Evolutionary conservation across 164 flowering plant species (phyloP).

Genomic region (Piper longum): DNA sequence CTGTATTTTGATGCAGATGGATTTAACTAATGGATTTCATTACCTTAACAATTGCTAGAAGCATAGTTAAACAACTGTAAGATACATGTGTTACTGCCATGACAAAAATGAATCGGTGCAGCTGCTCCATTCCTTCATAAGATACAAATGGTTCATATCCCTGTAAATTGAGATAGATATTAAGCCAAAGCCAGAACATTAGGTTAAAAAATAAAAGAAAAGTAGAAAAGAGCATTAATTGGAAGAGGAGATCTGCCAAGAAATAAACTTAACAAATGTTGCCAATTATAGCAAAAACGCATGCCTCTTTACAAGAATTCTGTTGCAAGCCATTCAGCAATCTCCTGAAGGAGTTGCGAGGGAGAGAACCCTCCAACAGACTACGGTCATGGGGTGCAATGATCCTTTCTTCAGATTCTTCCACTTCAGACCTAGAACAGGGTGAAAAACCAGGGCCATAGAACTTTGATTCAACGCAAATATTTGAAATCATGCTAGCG

Average conservation of each 20-base stretch:
- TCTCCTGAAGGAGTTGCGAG: conserved; percentile 43
- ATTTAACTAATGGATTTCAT: not conserved
- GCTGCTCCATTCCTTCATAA: conserved; percentile 92
- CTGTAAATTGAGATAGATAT: conserved; percentile 15
- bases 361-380: conserved; percentile 30
- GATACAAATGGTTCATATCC: conserved; percentile 95
- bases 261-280: not conserved
- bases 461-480: conserved; percentile 82
- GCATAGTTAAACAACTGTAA: conserved; percentile 95
- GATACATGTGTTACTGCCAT: conserved; percentile 96
- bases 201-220: not conserved
- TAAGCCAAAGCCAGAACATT: not conserved
- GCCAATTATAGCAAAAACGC: conserved; percentile 2
- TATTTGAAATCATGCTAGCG: conserved; percentile 71
- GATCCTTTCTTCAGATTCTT: conserved; percentile 23
- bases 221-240: not conserved
- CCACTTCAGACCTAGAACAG: conserved; percentile 49
- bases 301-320: conserved; percentile 66
- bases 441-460: conserved; percentile 65
- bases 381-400: conserved; percentile 29
- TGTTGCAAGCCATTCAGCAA: conserved; percentile 28
- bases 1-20: not conserved
- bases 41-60: conserved; percentile 96
- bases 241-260: not conserved
- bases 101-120: conserved; percentile 94